These are phyloP conservation scores for Platanthera guangdongensis DNA, from an alignment of 106 monocot species.

Conservation along the genomic window DNA sequence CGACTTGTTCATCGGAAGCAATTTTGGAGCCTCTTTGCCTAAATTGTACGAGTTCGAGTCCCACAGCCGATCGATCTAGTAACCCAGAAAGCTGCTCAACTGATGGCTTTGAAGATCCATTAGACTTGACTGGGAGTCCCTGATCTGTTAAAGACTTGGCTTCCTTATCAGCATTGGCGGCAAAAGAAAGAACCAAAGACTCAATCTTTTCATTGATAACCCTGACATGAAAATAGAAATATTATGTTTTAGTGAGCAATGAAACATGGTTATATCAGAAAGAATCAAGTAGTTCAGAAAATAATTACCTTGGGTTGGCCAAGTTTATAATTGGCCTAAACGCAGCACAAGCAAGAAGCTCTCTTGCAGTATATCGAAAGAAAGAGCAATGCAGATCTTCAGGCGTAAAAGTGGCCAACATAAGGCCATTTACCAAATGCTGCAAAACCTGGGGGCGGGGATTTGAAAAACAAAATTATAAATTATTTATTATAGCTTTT, in stretches of 20 bases:
- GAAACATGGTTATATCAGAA: slow-evolving; percentile 3
- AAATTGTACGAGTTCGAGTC: slow-evolving; percentile 78
- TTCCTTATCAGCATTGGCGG: slow-evolving; percentile 46
- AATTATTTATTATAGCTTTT: neutral
- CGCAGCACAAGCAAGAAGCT: slow-evolving; percentile 91
- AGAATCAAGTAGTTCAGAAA: neutral
- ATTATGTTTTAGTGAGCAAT: slow-evolving; percentile 18
- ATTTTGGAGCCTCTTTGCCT: slow-evolving; percentile 24
- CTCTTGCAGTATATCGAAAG: slow-evolving; percentile 66
- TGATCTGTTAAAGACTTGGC: slow-evolving; percentile 28
- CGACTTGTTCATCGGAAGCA: slow-evolving; percentile 11
- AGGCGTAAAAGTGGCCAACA: slow-evolving; percentile 53
- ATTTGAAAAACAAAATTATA: neutral
- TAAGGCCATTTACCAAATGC: slow-evolving; percentile 56
- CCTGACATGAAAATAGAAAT: slow-evolving; percentile 30
- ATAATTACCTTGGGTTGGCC: slow-evolving; percentile 67
- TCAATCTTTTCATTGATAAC: slow-evolving; percentile 96
- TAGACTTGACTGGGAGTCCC: slow-evolving; percentile 15
- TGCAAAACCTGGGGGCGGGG: slow-evolving; percentile 65
- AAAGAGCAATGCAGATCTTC: slow-evolving; percentile 79
- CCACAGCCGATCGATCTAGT: slow-evolving; percentile 52
- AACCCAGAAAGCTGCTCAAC: slow-evolving; percentile 38
- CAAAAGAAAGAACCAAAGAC: slow-evolving; percentile 51
- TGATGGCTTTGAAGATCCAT: slow-evolving; percentile 23
- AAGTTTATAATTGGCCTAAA: slow-evolving; percentile 84